phyloP scores from a whole-genome alignment of 2,329 filamentous ascomycete genomes.

The Zopfia rhizophila region DNA sequence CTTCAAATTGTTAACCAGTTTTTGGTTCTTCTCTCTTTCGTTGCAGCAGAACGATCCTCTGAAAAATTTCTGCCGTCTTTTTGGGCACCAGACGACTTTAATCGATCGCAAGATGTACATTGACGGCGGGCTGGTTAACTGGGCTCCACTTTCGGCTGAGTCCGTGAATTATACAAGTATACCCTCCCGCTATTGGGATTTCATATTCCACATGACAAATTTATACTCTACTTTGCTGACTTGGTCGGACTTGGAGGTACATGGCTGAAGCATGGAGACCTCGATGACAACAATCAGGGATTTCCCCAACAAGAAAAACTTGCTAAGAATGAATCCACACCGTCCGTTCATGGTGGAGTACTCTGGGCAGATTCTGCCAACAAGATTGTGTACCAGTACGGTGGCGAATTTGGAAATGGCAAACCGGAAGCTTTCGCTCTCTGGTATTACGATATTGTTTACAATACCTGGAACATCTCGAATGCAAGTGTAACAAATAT shows the following conservation, averaged over 20 bases:
- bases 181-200: too few species aligned
- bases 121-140: conserved; percentile 49
- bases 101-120: conserved; percentile 68
- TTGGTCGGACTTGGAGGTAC: conserved; percentile 53
- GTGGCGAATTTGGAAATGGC: conserved; percentile 60
- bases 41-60: conserved; percentile 23
- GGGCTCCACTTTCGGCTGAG: conserved; percentile 17
- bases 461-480: conserved; percentile 60
- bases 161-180: conserved; percentile 27
- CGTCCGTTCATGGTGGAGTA: conserved; percentile 55
- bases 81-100: conserved; percentile 66
- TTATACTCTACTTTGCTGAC: background rate
- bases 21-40: background rate
- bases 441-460: conserved; percentile 65
- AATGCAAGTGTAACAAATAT: conserved; percentile 16
- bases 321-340: conserved; percentile 66
- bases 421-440: conserved; percentile 58
- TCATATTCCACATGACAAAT: background rate
- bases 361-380: conserved; percentile 69
- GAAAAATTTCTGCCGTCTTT: conserved; percentile 28
- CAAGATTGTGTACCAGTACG: conserved; percentile 68
- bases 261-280: conserved; percentile 65
- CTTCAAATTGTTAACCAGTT: background rate
- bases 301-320: conserved; percentile 65
- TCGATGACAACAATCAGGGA: conserved; percentile 45